phyloP scores from a whole-genome alignment of 2,329 filamentous ascomycete species.

The Pyrenophora tritici-repentis region DNA sequence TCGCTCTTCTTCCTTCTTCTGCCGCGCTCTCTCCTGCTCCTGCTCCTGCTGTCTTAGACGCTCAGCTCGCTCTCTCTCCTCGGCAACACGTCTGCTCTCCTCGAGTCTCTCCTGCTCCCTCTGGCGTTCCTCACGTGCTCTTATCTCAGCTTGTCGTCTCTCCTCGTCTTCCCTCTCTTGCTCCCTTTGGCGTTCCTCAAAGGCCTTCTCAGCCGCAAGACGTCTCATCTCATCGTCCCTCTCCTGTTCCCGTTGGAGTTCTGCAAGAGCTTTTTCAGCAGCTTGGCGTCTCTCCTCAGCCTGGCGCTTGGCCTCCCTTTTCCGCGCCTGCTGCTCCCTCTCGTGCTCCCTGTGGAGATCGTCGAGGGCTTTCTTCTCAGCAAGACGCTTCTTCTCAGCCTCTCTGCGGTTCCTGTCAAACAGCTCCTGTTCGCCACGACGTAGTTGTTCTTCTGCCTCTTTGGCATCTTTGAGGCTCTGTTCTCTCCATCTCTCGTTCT shows the following conservation, averaged over 20 bases:
- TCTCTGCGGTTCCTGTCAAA: slow-evolving; percentile 5
- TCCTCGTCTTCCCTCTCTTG: slow-evolving; percentile 3
- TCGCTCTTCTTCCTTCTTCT: not conserved
- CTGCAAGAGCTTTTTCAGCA: not conserved
- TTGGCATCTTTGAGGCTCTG: slow-evolving; percentile 14
- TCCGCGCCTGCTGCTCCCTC: slow-evolving; percentile 2
- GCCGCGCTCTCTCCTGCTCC: not conserved
- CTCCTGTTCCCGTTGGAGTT: not conserved
- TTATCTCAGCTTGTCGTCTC: slow-evolving; percentile 5
- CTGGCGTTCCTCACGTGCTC: slow-evolving; percentile 3
- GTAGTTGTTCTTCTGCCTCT: slow-evolving; percentile 11
- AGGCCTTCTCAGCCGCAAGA: slow-evolving; percentile 14
- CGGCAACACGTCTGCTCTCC: not conserved
- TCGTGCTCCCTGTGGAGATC: not conserved
- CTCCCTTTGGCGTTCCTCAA: not conserved
- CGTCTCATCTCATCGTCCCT: not conserved
- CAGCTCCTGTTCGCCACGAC: slow-evolving; percentile 11
- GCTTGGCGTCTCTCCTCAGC: not conserved
- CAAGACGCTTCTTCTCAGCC: slow-evolving; percentile 5
- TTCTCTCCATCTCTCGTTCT: slow-evolving; percentile 11
- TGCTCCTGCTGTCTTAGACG: too few relatives aligned
- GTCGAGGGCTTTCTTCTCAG: slow-evolving; percentile 1
- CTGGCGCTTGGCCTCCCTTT: not conserved
- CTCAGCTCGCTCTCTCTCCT: not conserved
- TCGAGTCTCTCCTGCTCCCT: slow-evolving; percentile 4